phyloP scores from a whole-genome alignment of 2,329 filamentous ascomycete genomes.

The Ophiostoma montium region DNA sequence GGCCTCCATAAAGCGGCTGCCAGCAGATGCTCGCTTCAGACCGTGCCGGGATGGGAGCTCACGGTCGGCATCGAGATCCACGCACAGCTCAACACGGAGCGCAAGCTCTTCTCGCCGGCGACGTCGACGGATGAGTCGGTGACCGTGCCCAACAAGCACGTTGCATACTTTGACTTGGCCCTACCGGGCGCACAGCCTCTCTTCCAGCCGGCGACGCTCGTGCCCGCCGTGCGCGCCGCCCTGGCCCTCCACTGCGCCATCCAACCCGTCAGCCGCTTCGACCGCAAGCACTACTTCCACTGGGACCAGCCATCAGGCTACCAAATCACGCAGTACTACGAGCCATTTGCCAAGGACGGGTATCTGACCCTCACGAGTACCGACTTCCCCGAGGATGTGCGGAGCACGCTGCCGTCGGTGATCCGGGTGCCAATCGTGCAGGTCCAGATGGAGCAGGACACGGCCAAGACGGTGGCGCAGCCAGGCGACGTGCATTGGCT shows the following conservation, averaged over 20 bases:
- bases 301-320: constrained; percentile 95
- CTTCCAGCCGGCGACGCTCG: constrained; percentile 69
- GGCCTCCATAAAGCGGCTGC: constrained; percentile 9
- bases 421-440: constrained; percentile 76
- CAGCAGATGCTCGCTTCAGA: constrained; percentile 26
- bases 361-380: constrained; percentile 42
- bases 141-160: constrained; percentile 62
- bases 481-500: constrained; percentile 61
- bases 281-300: constrained; percentile 98
- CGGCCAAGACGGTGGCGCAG: constrained; percentile 79
- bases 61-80: constrained; percentile 97
- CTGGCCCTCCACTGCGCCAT: constrained; percentile 70
- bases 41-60: constrained; percentile 66
- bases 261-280: constrained; percentile 67
- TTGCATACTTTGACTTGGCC: constrained; percentile 76
- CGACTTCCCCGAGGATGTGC: constrained; percentile 63
- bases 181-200: constrained; percentile 79
- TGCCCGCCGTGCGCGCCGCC: constrained; percentile 84
- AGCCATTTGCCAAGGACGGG: constrained; percentile 56
- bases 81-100: constrained; percentile 77
- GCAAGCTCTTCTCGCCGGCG: constrained; percentile 78
- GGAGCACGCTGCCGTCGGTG: constrained; percentile 54
- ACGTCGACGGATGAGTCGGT: constrained; percentile 12
- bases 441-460: constrained; percentile 95
- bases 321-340: constrained; percentile 94